phyloP scores from a whole-genome alignment of 2,329 filamentous ascomycete species.

The Xylariaceae sp. region DNA sequence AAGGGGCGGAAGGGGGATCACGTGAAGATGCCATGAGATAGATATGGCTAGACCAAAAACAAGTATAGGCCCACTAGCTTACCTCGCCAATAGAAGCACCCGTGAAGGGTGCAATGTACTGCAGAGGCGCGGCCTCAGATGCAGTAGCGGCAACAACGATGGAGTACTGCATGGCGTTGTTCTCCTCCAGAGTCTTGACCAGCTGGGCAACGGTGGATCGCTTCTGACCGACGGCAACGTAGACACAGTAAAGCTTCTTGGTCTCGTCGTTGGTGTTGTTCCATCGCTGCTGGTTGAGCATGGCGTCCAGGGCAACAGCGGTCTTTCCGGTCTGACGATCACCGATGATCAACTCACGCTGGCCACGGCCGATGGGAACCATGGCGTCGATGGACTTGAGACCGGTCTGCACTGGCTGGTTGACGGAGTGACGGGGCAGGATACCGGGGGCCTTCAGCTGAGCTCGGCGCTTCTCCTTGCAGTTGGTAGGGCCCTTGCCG shows the following conservation, averaged over 20 bases:
- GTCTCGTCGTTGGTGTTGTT: constrained; percentile 79
- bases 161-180: constrained; percentile 98
- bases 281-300: constrained; percentile 99
- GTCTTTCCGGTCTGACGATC: constrained; percentile 99
- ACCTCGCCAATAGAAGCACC: too few species aligned
- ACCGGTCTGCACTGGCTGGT: constrained; percentile 98
- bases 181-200: constrained; percentile 99
- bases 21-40: not conserved
- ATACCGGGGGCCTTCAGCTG: constrained; percentile 99
- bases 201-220: constrained; percentile 98
- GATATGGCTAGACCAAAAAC: not conserved
- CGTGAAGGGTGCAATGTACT: constrained; percentile 92
- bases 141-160: constrained; percentile 92
- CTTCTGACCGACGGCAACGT: constrained; percentile 99
- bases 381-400: constrained; percentile 99
- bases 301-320: constrained; percentile 93
- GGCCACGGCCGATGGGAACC: constrained; percentile 99
- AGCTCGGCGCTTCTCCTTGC: constrained; percentile 86
- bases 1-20: too few species aligned
- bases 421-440: constrained; percentile 92
- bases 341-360: constrained; percentile 99
- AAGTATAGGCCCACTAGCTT: too few species aligned
- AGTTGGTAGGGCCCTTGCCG: constrained; percentile 95
- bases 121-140: constrained; percentile 90
- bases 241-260: constrained; percentile 99